These are phyloP conservation scores for Xylaria sp. DNA, from an alignment of 2,329 filamentous ascomycete genomes.

Conservation along the genomic window DNA sequence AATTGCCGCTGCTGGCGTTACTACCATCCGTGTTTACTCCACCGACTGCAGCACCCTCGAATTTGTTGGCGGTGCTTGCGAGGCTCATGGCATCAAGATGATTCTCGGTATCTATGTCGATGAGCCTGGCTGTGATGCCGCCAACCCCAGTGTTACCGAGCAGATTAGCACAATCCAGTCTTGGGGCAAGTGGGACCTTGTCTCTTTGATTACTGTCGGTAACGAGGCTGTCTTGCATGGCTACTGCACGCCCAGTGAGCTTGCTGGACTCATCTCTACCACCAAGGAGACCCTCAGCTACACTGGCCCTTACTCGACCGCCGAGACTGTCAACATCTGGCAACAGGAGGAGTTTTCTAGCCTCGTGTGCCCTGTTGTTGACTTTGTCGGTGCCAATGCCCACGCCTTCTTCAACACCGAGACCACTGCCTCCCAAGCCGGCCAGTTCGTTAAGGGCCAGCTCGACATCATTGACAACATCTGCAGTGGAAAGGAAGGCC, in stretches of 20 bases:
- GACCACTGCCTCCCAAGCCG: constrained; percentile 68
- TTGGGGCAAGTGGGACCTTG: constrained; percentile 77
- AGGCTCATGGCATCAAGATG: constrained; percentile 72
- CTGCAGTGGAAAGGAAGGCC: constrained; percentile 74
- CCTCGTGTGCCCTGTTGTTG: constrained; percentile 73
- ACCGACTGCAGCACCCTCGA: constrained; percentile 86
- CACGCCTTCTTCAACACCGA: constrained; percentile 92
- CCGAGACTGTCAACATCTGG: constrained; percentile 84
- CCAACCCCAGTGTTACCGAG: constrained; percentile 64
- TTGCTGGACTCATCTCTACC: constrained; percentile 72
- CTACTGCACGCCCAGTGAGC: constrained; percentile 66
- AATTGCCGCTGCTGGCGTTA: constrained; percentile 72
- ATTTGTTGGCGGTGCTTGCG: constrained; percentile 73
- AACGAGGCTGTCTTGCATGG: constrained; percentile 89
- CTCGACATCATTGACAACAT: constrained; percentile 70
- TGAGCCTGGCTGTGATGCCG: constrained; percentile 63
- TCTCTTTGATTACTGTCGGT: constrained; percentile 82
- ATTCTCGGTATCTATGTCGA: constrained; percentile 90
- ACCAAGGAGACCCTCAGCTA: constrained; percentile 74
- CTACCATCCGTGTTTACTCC: constrained; percentile 80
- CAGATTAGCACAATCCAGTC: constrained; percentile 76
- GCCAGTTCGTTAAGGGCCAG: constrained; percentile 76
- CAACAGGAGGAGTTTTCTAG: constrained; percentile 62
- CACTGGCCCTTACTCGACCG: constrained; percentile 77
- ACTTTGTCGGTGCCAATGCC: constrained; percentile 83